A percentile compares a stretch with the other conserved stretches of the same genome.
Evolutionary conservation across 768 basidiomycete genomes (phyloP).

Genomic region (Pseudohyphozyma bogoriensis): DNA sequence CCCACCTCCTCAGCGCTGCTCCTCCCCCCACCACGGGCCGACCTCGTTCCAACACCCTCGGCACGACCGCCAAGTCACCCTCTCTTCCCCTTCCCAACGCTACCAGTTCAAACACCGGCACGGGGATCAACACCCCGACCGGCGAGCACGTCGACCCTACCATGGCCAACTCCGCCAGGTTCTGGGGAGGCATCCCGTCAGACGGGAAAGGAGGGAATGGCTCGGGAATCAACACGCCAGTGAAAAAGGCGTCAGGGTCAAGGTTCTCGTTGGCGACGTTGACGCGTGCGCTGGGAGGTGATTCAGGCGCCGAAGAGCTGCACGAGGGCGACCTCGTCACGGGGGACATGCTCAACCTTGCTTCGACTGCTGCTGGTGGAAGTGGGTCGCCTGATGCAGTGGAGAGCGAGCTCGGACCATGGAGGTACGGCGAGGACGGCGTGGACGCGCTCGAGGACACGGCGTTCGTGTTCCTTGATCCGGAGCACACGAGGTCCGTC

Average conservation of each 20-base stretch:
- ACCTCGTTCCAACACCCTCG: not conserved
- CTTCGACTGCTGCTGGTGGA: not conserved
- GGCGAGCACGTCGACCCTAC: too few species aligned
- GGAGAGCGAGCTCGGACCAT: conserved; percentile 12
- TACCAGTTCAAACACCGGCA: too few species aligned
- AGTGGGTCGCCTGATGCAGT: not conserved
- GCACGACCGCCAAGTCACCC: conserved; percentile 2
- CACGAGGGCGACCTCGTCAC: conserved; percentile 3
- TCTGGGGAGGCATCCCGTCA: not conserved
- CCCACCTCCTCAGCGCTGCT: conserved; percentile 3
- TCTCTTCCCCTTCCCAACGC: conserved; percentile 1
- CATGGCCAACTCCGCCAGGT: not conserved
- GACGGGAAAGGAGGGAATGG: not conserved
- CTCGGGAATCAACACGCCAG: not conserved
- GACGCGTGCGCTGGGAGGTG: not conserved
- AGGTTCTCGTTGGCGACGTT: conserved; percentile 14
- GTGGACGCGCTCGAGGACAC: conserved; percentile 15
- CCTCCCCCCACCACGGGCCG: not conserved
- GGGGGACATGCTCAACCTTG: not conserved
- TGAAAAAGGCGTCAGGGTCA: conserved; percentile 7
- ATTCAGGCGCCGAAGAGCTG: not conserved
- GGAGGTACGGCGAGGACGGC: conserved; percentile 8
- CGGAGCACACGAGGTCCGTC: conserved; percentile 13
- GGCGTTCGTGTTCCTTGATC: conserved; percentile 31
- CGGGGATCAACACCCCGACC: not conserved